These are phyloP conservation scores for Punctularia strigosozonata DNA, from an alignment of 768 basidiomycete genomes.

Conservation along the genomic window DNA sequence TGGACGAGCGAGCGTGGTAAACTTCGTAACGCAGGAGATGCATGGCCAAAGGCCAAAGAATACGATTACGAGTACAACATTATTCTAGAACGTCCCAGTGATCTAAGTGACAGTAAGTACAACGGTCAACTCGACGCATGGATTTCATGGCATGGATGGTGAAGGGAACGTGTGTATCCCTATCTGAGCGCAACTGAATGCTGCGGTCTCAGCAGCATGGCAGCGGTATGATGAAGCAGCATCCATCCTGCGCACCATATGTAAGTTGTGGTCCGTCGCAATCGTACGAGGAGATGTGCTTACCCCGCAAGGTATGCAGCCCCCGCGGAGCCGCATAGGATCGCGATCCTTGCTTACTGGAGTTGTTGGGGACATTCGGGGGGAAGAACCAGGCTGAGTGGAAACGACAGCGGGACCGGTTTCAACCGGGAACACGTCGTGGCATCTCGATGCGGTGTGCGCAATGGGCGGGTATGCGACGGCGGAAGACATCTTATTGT, in stretches of 20 bases:
- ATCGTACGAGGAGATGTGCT: slow-evolving; percentile 1
- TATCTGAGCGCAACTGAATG: neutral
- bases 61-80: no score
- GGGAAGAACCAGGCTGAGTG: slow-evolving; percentile 10
- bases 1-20: no score
- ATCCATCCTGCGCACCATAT: slow-evolving; percentile 18
- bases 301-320: slow-evolving; percentile 22
- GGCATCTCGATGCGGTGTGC: neutral
- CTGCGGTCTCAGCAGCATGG: slow-evolving; percentile 13
- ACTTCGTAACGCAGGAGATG: no score
- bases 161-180: neutral
- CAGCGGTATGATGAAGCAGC: slow-evolving; percentile 24
- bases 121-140: no score
- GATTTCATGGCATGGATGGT: no score
- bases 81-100: no score
- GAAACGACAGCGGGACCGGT: no score
- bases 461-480: slow-evolving; percentile 6
- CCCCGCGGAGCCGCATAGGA: slow-evolving; percentile 16
- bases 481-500: slow-evolving; percentile 4
- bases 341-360: slow-evolving; percentile 4
- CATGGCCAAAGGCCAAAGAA: no score
- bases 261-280: neutral
- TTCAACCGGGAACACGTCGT: no score
- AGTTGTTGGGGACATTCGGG: slow-evolving; percentile 7
- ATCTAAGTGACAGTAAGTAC: no score